Evolutionary conservation across 129 eudicot genomes (phyloP).

Genomic region (Artemisia tridentata): DNA sequence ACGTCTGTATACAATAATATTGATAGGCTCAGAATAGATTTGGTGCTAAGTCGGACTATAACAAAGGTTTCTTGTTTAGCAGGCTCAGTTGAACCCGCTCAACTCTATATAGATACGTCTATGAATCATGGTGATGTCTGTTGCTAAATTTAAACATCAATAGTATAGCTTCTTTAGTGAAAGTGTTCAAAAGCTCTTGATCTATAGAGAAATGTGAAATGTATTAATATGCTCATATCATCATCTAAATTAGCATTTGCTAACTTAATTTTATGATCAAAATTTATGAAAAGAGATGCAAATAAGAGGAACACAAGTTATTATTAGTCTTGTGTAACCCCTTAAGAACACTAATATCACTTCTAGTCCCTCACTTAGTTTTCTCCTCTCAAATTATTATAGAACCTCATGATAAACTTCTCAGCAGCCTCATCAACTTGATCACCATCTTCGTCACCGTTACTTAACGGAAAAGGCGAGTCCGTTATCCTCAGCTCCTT

Average conservation of each 20-base stretch:
- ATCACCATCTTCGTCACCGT: slow-evolving; percentile 10
- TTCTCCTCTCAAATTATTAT: slow-evolving; percentile 36
- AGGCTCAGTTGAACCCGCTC: too few species aligned
- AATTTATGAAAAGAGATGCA: neutral
- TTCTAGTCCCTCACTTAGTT: neutral
- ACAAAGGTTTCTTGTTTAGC: too few species aligned
- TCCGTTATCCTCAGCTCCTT: slow-evolving; percentile 60
- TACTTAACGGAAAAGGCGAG: slow-evolving; percentile 43
- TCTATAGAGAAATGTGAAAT: too few species aligned
- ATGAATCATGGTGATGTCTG: too few species aligned
- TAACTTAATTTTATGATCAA: neutral
- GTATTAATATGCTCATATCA: too few species aligned
- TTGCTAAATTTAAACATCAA: too few species aligned
- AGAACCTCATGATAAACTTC: slow-evolving; percentile 42
- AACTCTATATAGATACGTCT: too few species aligned
- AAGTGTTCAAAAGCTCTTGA: too few species aligned
- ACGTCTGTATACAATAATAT: too few species aligned
- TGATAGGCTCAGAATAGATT: too few species aligned
- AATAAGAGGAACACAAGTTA: neutral
- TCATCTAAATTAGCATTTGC: neutral
- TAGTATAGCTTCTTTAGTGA: too few species aligned
- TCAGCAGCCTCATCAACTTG: slow-evolving; percentile 51
- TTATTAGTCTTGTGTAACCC: neutral
- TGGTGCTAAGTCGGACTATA: too few species aligned
- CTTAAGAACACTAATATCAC: neutral